Conservation (phyloP, 1,139 yeast species). For the Yamadazyma kanchanaburiensis region DNA sequence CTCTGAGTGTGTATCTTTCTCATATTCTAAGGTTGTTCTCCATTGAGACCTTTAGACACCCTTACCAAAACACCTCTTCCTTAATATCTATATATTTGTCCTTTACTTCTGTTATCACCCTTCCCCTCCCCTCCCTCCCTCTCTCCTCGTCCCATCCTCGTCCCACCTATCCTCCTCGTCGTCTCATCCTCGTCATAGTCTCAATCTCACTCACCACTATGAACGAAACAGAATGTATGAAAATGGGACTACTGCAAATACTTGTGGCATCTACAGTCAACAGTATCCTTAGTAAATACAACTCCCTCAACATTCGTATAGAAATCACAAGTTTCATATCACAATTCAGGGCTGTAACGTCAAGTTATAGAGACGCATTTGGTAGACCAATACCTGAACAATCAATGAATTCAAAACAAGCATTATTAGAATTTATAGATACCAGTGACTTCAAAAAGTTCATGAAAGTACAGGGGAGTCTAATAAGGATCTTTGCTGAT, state of each 20-base stretch:
- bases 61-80: no score
- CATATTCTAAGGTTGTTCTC: no score
- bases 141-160: slow-evolving; percentile 1
- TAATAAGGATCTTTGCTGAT: slow-evolving; percentile 10
- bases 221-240: slow-evolving; percentile 13
- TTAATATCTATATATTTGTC: no score
- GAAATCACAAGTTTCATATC: slow-evolving; percentile 11
- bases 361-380: slow-evolving; percentile 10
- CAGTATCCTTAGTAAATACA: slow-evolving; percentile 16
- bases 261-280: slow-evolving; percentile 32
- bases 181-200: background rate
- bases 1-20: no score
- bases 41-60: no score
- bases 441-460: slow-evolving; percentile 8
- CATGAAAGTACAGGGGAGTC: slow-evolving; percentile 10
- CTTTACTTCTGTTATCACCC: background rate
- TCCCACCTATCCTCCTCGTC: slow-evolving; percentile 1
- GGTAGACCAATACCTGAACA: slow-evolving; percentile 9
- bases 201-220: slow-evolving; percentile 6
- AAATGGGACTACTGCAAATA: slow-evolving; percentile 20
- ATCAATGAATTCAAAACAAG: slow-evolving; percentile 9
- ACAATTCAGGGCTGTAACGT: slow-evolving; percentile 7
- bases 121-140: background rate
- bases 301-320: slow-evolving; percentile 11
- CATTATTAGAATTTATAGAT: slow-evolving; percentile 7